These are phyloP conservation scores for Xylaria sp. DNA, from an alignment of 2,329 filamentous ascomycete species.

Conservation along the genomic window DNA sequence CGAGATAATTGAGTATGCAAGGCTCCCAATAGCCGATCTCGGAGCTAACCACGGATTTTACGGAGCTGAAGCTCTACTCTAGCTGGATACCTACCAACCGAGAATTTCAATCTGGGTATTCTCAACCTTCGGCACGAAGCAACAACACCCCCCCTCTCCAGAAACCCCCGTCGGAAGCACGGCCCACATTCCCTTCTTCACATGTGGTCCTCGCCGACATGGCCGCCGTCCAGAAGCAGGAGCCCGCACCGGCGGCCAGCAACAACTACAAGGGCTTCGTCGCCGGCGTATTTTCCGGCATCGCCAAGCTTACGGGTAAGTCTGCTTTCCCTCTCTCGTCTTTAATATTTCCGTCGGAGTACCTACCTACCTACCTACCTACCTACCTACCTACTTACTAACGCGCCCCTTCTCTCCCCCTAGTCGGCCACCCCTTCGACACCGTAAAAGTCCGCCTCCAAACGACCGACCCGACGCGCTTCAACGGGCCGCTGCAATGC, in stretches of 20 bases:
- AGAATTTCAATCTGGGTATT: neutral
- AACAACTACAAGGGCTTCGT: constrained; percentile 94
- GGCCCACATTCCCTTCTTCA: constrained; percentile 12
- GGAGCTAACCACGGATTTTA: constrained; percentile 13
- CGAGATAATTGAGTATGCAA: neutral
- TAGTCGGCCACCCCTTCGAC: constrained; percentile 83
- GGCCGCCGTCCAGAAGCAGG: constrained; percentile 53
- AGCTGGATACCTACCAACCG: neutral
- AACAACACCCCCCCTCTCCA: neutral
- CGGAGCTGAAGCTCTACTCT: neutral
- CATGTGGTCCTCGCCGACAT: constrained; percentile 42
- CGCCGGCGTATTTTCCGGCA: constrained; percentile 93
- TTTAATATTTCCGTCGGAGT: neutral
- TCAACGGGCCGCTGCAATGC: constrained; percentile 88
- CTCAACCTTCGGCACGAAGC: neutral
- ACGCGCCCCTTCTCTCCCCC: constrained; percentile 1
- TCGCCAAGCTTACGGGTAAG: constrained; percentile 87
- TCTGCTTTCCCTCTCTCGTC: constrained; percentile 29
- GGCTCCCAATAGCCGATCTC: constrained; percentile 11
- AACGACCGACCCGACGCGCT: constrained; percentile 80
- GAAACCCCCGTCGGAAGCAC: neutral
- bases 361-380: no score
- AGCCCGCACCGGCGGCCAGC: constrained; percentile 47
- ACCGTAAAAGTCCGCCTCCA: constrained; percentile 97
- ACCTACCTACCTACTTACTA: neutral